Evolutionary conservation across 2,329 filamentous ascomycete species (phyloP), one percentile per base, ranked within the genome.

Genomic region (Botrytis tulipae): DNA sequence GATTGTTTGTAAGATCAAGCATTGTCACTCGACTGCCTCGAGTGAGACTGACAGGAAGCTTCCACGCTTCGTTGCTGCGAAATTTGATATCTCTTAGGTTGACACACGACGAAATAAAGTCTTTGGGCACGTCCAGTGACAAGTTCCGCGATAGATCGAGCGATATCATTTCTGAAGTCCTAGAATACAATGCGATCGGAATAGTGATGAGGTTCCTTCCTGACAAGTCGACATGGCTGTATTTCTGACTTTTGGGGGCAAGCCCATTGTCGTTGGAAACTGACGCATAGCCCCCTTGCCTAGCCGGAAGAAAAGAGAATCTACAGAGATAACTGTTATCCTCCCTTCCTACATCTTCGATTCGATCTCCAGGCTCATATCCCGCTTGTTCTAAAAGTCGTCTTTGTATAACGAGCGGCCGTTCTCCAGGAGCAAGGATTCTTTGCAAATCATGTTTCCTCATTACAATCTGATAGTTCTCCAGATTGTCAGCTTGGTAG

Each of bases 251-350:
- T 94, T 57, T 57, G n/a, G n/a, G 94, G 80, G 89, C 90, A 76
- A 97, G 90, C 40, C 92, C 92, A 68, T 94, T 88, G 79, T 98
- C 95, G 77, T 95, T 92, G 37, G 93, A 86, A 74, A 80, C 90
- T 61, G 91, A 87, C 76, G 91, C 90, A 79, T 89, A 95, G 67
- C 95, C 94, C 81, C 91, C 95, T 82, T 97, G 92, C 79, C 95
- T 93, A 32, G 93, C 92, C 25, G 95, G 95, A 74, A 98, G 86
- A 82, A 99, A 99, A 74, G 96, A 94, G 84, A 99, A 98, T 9
- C 96, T 93, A 81, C 95, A 97, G 20, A 99, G 87, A 79, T 98
- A 99, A 81, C 95, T 97, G 82, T 98, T 97, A 84, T 99, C 96
- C 82, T 99, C 96, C 73, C 96, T 90, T 42, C 96, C 96, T 70